These are phyloP conservation scores for Colletotrichum sp. DNA, from an alignment of 2,329 filamentous ascomycete genomes.

Conservation along the genomic window DNA sequence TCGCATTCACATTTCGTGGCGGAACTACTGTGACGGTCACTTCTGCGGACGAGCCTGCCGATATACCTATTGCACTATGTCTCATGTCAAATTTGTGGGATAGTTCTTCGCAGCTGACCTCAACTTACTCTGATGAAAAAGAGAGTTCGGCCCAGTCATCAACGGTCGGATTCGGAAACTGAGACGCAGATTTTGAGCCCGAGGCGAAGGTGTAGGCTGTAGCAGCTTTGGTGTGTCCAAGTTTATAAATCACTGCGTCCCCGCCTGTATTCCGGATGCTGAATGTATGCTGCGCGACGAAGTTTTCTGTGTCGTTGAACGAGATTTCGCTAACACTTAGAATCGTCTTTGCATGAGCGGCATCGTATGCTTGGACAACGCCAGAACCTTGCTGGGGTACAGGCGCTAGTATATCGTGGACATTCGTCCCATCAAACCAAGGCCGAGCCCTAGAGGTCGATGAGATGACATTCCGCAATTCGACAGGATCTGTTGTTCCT, in stretches of 20 bases:
- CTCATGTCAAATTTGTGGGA: not conserved
- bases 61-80: constrained; percentile 25
- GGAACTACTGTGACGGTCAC: constrained; percentile 32
- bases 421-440: constrained; percentile 31
- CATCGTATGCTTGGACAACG: constrained; percentile 44
- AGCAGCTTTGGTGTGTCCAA: constrained; percentile 37
- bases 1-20: constrained; percentile 28
- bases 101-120: not conserved
- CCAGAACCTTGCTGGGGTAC: constrained; percentile 48
- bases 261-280: constrained; percentile 43
- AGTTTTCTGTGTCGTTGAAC: constrained; percentile 51
- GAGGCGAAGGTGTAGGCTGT: constrained; percentile 41
- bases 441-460: constrained; percentile 31
- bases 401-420: constrained; percentile 28
- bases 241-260: constrained; percentile 37
- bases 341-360: constrained; percentile 40
- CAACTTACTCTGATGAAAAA: constrained; percentile 13
- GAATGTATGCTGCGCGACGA: constrained; percentile 36
- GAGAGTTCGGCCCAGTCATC: constrained; percentile 16
- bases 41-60: constrained; percentile 26
- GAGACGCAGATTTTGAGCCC: not conserved
- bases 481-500: constrained; percentile 27
- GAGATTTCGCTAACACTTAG: constrained; percentile 41
- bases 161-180: constrained; percentile 24
- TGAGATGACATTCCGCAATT: constrained; percentile 29